Evolutionary conservation across 345 rosid species (phyloP).

Genomic region (Rhizophora apiculata): DNA sequence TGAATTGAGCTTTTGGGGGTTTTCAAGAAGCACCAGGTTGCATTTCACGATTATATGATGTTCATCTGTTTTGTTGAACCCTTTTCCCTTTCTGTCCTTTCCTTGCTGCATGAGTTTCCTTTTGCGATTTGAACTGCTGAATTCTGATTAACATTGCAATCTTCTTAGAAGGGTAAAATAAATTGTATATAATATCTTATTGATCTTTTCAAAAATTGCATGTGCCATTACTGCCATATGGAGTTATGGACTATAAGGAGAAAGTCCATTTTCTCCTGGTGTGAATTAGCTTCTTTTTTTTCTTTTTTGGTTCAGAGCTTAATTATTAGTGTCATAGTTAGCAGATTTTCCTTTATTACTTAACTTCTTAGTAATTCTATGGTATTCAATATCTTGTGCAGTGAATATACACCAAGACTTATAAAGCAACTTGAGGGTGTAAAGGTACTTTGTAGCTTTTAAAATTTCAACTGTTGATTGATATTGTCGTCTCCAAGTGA

Average conservation of each 20-base stretch:
- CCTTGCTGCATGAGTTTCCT: not conserved
- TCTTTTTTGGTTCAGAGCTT: no score
- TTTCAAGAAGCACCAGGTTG: slow-evolving; percentile 68
- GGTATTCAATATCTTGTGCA: slow-evolving; percentile 34
- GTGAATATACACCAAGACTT: slow-evolving; percentile 92
- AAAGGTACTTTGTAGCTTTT: slow-evolving; percentile 47
- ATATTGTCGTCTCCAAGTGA: not conserved
- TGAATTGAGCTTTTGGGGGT: slow-evolving; percentile 62
- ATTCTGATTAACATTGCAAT: not conserved
- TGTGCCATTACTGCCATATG: no score
- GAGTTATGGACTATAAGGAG: no score
- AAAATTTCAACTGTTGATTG: slow-evolving; percentile 14
- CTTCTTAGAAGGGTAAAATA: not conserved
- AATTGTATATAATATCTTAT: not conserved
- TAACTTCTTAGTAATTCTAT: slow-evolving; percentile 13
- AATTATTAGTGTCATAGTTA: no score
- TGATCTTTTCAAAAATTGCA: not conserved
- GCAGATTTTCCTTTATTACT: no score
- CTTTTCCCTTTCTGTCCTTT: not conserved
- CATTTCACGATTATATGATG: slow-evolving; percentile 12
- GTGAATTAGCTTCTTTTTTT: no score
- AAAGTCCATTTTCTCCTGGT: no score
- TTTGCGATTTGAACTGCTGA: slow-evolving; percentile 8
- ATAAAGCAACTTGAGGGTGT: slow-evolving; percentile 80
- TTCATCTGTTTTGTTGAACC: slow-evolving; percentile 1